These are phyloP conservation scores for Turnera subulata DNA, from an alignment of 345 rosid genomes.

Conservation along the genomic window DNA sequence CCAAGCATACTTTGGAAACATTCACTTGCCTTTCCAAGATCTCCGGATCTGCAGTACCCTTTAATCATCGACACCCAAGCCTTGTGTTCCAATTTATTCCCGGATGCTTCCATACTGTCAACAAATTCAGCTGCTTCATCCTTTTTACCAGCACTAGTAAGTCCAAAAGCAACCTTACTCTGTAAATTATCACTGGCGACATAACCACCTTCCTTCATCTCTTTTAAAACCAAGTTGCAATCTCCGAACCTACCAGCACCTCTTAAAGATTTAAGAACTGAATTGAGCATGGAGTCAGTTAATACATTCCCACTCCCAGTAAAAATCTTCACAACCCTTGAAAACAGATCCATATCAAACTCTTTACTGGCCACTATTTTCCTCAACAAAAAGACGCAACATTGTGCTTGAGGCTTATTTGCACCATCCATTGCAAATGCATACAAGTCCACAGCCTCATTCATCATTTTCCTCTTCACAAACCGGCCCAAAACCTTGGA, in stretches of 20 bases:
- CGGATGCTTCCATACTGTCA: constrained; percentile 45
- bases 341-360: constrained; percentile 60
- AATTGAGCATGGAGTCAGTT: constrained; percentile 54
- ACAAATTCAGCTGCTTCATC: constrained; percentile 50
- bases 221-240: constrained; percentile 57
- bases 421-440: constrained; percentile 66
- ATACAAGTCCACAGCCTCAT: constrained; percentile 72
- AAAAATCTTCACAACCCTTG: constrained; percentile 56
- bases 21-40: constrained; percentile 57
- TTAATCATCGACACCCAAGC: constrained; percentile 60
- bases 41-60: constrained; percentile 68
- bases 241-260: constrained; percentile 58
- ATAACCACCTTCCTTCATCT: constrained; percentile 56
- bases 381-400: constrained; percentile 57
- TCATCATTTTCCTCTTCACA: constrained; percentile 54
- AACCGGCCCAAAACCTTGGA: constrained; percentile 48
- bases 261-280: constrained; percentile 63
- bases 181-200: constrained; percentile 39
- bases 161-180: constrained; percentile 51
- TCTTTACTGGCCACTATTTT: constrained; percentile 55
- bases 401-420: constrained; percentile 47
- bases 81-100: constrained; percentile 44
- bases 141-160: constrained; percentile 52
- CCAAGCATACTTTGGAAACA: constrained; percentile 53
- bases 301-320: constrained; percentile 45